Evolutionary conservation across 345 rosid species (phyloP), one percentile per base, ranked within the genome.

Genomic region (Clausena lansium): DNA sequence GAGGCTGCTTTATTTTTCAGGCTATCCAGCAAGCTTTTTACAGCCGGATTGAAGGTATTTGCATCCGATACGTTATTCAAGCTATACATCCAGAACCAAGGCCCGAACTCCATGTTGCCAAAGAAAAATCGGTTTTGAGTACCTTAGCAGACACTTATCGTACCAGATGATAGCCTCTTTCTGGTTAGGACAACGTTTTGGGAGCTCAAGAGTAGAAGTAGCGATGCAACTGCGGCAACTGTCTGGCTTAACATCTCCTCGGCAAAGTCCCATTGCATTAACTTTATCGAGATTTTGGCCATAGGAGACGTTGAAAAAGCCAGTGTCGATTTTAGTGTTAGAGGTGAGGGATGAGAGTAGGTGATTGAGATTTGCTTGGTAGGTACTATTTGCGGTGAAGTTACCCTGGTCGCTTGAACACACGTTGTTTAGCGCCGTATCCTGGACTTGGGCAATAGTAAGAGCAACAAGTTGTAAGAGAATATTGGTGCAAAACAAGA

Each of bases 101-200:
- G 79, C 17, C n/a, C 41, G 8, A 5, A 36, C 28, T 83, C 88
- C 83, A 67, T 71, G 6, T 35, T 67, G 36, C 86, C 79, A 27
- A 66, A 75, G 62, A 67, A n/a, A 54, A 63, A 73, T 24, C 76
- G 74, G 72, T 82, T 78, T n/a, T 3, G 89, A 84, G 78, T 86
- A 84, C 50, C 88, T 74, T 39, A 87, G 60, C 86, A 81, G 81
- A 74, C 89, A 87, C 4, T 70, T 66, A 1, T 85, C 85, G 58
- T 78, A 80, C 83, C 88, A 87, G 3, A 81, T 61, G n/a, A 82
- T 14, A 14, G 82, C 86, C 61, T 87, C 79, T 24, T 83, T 84
- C 7, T 38, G 0, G 59, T 10, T 68, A 2, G 87, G 85, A 77
- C 84, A 86, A 0, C 3, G 55, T n/a, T 58, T 3, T 5, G 69